These are phyloP conservation scores for Leccinellum rugosiceps DNA, from an alignment of 768 basidiomycete species.

Conservation along the genomic window DNA sequence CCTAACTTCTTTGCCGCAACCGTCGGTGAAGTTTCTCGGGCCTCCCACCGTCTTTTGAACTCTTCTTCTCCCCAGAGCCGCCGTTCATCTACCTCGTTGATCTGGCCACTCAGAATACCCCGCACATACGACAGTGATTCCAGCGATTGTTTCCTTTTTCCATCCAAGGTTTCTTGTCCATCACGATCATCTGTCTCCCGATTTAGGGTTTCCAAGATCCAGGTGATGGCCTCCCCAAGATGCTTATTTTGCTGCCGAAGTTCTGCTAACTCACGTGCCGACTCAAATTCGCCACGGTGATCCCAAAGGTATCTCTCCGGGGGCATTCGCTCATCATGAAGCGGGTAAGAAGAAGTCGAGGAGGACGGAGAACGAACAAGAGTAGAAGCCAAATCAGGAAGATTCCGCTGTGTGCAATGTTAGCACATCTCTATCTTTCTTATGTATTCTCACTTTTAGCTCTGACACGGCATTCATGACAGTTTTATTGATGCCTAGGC, in stretches of 20 bases:
- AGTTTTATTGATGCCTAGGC: constrained; percentile 80
- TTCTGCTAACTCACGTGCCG: constrained; percentile 59
- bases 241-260: constrained; percentile 56
- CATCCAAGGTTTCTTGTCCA: constrained; percentile 41
- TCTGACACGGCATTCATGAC: constrained; percentile 79
- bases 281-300: constrained; percentile 62
- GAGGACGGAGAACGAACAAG: constrained; percentile 53
- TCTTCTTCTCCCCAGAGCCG: constrained; percentile 59
- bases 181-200: constrained; percentile 42
- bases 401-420: constrained; percentile 57
- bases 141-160: constrained; percentile 56
- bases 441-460: constrained; percentile 52
- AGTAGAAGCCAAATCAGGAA: constrained; percentile 77
- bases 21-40: constrained; percentile 23
- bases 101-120: constrained; percentile 61
- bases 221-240: constrained; percentile 66
- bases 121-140: constrained; percentile 76
- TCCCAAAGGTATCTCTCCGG: constrained; percentile 69
- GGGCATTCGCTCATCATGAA: constrained; percentile 54
- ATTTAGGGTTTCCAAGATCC: constrained; percentile 71
- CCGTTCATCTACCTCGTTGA: constrained; percentile 58
- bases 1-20: constrained; percentile 20
- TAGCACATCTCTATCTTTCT: background rate
- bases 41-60: constrained; percentile 36
- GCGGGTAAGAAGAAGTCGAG: constrained; percentile 52